These are phyloP conservation scores for Taphrina confusa DNA, from an alignment of 1,139 yeast genomes.

Conservation along the genomic window DNA sequence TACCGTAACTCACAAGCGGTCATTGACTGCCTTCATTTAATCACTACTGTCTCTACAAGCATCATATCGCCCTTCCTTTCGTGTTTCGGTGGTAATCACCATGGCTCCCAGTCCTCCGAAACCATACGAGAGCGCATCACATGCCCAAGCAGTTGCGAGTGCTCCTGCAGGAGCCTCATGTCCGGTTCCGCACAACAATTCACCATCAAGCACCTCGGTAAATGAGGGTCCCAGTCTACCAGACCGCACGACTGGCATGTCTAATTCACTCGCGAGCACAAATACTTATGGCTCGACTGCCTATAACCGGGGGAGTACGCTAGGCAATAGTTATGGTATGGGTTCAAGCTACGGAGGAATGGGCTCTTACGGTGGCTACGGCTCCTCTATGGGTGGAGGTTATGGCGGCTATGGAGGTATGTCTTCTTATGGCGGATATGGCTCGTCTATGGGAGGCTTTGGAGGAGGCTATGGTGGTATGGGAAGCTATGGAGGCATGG, in stretches of 20 bases:
- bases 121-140: conserved; percentile 25
- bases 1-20: not conserved
- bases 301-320: conserved; percentile 8
- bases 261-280: conserved; percentile 5
- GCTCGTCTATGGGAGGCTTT: conserved; percentile 14
- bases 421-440: conserved; percentile 29
- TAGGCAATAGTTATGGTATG: conserved; percentile 32
- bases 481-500: conserved; percentile 13
- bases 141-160: conserved; percentile 19
- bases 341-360: conserved; percentile 30
- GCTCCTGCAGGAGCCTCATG: conserved; percentile 22
- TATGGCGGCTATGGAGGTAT: conserved; percentile 16
- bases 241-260: conserved; percentile 20
- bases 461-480: conserved; percentile 25
- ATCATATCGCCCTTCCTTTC: no score
- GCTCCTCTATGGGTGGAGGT: conserved; percentile 19
- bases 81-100: not conserved
- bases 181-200: not conserved
- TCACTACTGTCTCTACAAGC: no score
- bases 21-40: no score
- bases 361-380: conserved; percentile 26
- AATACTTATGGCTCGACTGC: conserved; percentile 20
- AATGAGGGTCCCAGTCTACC: conserved; percentile 19
- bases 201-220: not conserved
- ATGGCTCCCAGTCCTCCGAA: conserved; percentile 33